A percentile compares a stretch with the other conserved stretches of the same genome.
Evolutionary conservation across 2,329 filamentous ascomycete species (phyloP).

Genomic region (Triangularia verruculosa): DNA sequence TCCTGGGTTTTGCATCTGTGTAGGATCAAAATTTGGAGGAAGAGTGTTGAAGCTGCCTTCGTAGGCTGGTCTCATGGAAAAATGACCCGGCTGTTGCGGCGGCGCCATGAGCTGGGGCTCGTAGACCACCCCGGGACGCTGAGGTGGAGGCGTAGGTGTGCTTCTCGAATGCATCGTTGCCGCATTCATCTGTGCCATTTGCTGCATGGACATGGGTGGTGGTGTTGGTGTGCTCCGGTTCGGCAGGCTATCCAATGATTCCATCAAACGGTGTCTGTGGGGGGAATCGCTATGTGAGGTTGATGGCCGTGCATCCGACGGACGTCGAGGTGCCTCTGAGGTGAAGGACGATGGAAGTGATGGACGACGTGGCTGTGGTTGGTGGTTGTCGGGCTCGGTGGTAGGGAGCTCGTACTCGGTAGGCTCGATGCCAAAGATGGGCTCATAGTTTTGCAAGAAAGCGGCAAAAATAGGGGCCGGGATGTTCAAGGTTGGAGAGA

Average conservation of each 20-base stretch:
- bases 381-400: constrained; percentile 38
- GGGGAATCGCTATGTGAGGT: constrained; percentile 52
- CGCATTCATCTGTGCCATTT: constrained; percentile 31
- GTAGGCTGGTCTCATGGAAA: constrained; percentile 42
- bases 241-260: constrained; percentile 36
- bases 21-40: constrained; percentile 37
- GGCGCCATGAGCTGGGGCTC: constrained; percentile 42
- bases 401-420: constrained; percentile 60
- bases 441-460: constrained; percentile 85
- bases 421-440: constrained; percentile 74
- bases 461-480: constrained; percentile 91
- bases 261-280: constrained; percentile 48
- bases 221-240: constrained; percentile 49
- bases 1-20: constrained; percentile 28
- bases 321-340: constrained; percentile 25
- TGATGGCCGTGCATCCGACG: constrained; percentile 42
- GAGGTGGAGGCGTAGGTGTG: constrained; percentile 46
- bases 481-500: constrained; percentile 95
- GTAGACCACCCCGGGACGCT: constrained; percentile 29
- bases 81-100: constrained; percentile 34
- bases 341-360: constrained; percentile 26
- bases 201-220: constrained; percentile 36
- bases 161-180: constrained; percentile 29
- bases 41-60: constrained; percentile 40
- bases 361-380: constrained; percentile 28